phyloP scores from a whole-genome alignment of 176 grass and related monocot species.

The Phyllostachys edulis region DNA sequence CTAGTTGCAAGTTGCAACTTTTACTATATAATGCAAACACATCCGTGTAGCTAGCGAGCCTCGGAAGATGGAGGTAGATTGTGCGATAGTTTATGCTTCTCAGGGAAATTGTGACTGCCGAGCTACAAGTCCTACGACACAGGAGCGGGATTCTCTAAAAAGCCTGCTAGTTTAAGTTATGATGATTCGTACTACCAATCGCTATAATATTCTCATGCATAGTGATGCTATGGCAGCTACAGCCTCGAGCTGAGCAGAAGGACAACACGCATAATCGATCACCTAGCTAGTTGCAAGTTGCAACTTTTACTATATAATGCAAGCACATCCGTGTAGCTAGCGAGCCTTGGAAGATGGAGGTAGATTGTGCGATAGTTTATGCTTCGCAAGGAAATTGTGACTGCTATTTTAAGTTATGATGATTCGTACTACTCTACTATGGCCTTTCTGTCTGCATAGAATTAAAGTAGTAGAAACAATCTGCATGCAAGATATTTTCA shows the following conservation, averaged over 20 bases:
- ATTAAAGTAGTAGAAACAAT: too few species aligned
- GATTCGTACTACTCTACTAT: neutral
- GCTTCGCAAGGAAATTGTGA: neutral
- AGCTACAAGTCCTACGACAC: too few species aligned
- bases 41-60: neutral
- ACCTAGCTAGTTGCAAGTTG: neutral
- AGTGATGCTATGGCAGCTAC: too few species aligned
- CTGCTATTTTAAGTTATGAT: neutral
- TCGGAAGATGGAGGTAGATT: neutral
- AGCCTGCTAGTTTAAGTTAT: too few species aligned
- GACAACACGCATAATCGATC: neutral
- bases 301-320: neutral
- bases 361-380: neutral
- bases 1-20: neutral
- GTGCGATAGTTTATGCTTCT: neutral
- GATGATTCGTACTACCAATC: too few species aligned
- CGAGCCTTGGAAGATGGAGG: neutral
- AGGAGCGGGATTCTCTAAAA: too few species aligned
- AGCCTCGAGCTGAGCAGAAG: neutral
- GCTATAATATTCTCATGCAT: too few species aligned
- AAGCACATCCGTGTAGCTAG: neutral
- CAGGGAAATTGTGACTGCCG: neutral
- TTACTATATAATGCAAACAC: neutral
- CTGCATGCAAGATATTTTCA: too few species aligned
- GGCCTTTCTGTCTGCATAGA: neutral